A percentile compares a stretch with the other conserved stretches of the same genome.
Conservation (phyloP, 345 rosid species). For the Hypericum androsaemum region DNA sequence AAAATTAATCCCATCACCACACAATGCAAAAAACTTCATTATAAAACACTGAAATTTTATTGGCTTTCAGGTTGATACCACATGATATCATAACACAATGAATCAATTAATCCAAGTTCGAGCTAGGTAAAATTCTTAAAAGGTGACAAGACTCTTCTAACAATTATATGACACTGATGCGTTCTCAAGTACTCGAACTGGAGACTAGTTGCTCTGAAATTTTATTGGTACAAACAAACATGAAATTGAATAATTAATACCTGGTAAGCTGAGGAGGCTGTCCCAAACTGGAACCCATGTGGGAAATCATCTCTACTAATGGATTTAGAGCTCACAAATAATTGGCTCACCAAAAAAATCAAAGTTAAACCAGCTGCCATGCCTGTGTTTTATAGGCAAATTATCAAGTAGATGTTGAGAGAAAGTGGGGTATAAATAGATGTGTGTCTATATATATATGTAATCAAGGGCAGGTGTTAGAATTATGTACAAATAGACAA, state of each 20-base stretch:
- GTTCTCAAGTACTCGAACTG: too few relatives aligned
- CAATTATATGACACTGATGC: too few relatives aligned
- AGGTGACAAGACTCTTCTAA: too few relatives aligned
- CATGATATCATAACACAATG: too few relatives aligned
- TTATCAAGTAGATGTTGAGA: too few relatives aligned
- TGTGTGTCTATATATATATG: not conserved
- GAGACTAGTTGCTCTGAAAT: too few relatives aligned
- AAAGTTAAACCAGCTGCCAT: constrained; percentile 19
- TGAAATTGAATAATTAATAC: constrained; percentile 32
- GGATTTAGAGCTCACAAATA: constrained; percentile 31
- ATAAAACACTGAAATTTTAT: not conserved
- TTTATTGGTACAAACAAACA: not conserved
- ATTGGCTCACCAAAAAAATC: constrained; percentile 5
- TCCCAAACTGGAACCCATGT: constrained; percentile 64
- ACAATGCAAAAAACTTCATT: not conserved
- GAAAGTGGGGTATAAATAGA: not conserved
- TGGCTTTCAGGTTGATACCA: not conserved
- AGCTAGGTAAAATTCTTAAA: too few relatives aligned
- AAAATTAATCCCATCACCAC: not conserved
- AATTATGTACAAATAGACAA: too few relatives aligned
- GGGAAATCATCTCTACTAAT: constrained; percentile 64
- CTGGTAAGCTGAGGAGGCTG: constrained; percentile 94
- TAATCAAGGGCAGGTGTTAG: not conserved
- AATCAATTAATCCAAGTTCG: too few relatives aligned
- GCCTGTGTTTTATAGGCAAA: not conserved